Evolutionary conservation across 805 yeast species (phyloP), one percentile per base, ranked within the genome.

Genomic region (Saturnispora zaruensis): DNA sequence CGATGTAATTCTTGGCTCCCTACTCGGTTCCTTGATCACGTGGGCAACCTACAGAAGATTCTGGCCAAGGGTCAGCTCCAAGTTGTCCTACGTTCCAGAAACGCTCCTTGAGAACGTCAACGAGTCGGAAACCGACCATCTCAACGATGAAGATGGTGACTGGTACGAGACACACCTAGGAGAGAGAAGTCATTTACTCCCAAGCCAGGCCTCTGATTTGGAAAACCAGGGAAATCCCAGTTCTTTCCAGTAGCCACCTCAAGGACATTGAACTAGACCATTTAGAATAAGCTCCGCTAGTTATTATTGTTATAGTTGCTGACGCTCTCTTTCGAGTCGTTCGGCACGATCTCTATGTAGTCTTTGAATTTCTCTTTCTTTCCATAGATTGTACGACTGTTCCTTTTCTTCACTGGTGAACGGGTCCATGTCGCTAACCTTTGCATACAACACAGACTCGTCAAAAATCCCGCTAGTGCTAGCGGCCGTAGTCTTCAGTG

Each of bases 1-100:
- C 16, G 99, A 91, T 65, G 84, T 93, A 1, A 57, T 84, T 1
- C 60, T 83, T 14, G 99, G 99, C 3, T 71, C 84, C 26, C 16
- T 71, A 1, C 61, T 91, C 3, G 99, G 99, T 1, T 54, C 68
- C 4, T 51, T 69, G 2, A 66, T 83, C 32, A 91, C 90, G 0
- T 69, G 67, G 65, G 73, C 78, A 74, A 68, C 77, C 24, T 82
- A 82, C 56, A 64, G 73, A 56, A 66, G 83, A 33, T 65, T 74
- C 41, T 82, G 75, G 65, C 84, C 84, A 1, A 21, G 56, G 3
- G 49, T 75, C 23, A 50, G 56, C 1, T 55, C 64, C 48, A 53
- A 55, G 1, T 57, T 57, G 38, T 62, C 74, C 53, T 75, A 71
- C 57, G 70, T 70, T 41, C 81, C 81, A 13, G 33, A 23, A 11